Evolutionary conservation across 2,329 filamentous ascomycete genomes (phyloP).

Genomic region (Hymenotorrendiella dingleyae): DNA sequence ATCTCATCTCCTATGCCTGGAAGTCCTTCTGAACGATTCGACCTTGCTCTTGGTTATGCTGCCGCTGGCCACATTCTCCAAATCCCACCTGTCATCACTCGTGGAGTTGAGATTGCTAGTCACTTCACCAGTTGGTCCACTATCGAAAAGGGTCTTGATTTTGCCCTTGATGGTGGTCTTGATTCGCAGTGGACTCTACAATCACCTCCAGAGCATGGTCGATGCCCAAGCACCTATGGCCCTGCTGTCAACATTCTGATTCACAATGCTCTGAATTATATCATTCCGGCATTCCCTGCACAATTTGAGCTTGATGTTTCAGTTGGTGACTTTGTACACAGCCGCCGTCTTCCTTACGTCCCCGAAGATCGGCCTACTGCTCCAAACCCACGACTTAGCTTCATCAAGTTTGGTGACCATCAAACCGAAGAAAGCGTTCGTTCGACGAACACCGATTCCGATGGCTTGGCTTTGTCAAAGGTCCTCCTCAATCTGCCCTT

Average conservation of each 20-base stretch:
- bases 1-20: constrained; percentile 33
- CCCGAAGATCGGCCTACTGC: constrained; percentile 23
- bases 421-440: constrained; percentile 35
- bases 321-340: constrained; percentile 40
- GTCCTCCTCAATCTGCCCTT: constrained; percentile 67
- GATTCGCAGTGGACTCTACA: constrained; percentile 31
- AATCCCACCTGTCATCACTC: constrained; percentile 47
- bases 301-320: constrained; percentile 53
- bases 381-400: constrained; percentile 48
- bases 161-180: constrained; percentile 45
- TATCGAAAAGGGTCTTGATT: constrained; percentile 54
- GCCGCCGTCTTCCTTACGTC: constrained; percentile 39
- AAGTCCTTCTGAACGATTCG: constrained; percentile 39
- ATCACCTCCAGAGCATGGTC: constrained; percentile 24
- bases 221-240: constrained; percentile 44
- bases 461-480: constrained; percentile 50
- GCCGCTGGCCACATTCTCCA: constrained; percentile 55
- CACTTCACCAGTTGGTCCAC: constrained; percentile 57
- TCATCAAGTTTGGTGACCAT: constrained; percentile 65
- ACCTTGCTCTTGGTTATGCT: constrained; percentile 57
- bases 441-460: constrained; percentile 26
- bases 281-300: constrained; percentile 52
- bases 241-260: constrained; percentile 50
- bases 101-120: constrained; percentile 54
- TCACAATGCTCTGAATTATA: constrained; percentile 49